phyloP scores from a whole-genome alignment of 441 rosid genomes.

The Populus hybrid region DNA sequence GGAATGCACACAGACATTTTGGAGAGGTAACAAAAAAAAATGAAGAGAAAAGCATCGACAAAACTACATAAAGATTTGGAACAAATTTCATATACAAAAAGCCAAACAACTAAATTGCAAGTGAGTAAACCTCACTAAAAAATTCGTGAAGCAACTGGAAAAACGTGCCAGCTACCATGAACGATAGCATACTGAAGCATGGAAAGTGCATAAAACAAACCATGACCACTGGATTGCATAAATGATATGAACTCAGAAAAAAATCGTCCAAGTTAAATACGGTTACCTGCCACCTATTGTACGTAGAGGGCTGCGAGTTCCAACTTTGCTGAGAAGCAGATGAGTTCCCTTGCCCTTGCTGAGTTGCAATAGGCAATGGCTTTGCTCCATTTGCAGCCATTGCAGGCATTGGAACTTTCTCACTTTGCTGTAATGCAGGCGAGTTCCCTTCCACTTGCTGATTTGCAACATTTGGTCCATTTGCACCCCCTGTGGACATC shows the following conservation, averaged over 20 bases:
- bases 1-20: not conserved
- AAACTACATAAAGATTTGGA: not conserved
- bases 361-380: constrained; percentile 1
- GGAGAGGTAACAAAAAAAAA: not conserved
- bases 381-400: not conserved
- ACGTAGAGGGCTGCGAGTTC: constrained; percentile 26
- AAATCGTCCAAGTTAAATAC: not conserved
- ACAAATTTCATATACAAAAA: not conserved
- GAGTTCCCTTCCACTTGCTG: not conserved
- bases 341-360: constrained; percentile 36
- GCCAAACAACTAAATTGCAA: not conserved
- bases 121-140: not conserved
- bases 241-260: not conserved
- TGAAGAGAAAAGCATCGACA: not conserved
- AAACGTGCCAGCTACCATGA: not conserved
- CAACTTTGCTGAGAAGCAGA: constrained; percentile 25
- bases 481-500: not conserved
- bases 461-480: not conserved
- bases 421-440: not conserved
- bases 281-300: constrained; percentile 38
- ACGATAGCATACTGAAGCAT: not conserved
- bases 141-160: not conserved
- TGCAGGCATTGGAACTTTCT: not conserved
- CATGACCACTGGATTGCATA: not conserved
- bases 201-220: not conserved